Conservation (phyloP, 1,284 basidiomycete species). For the Malassezia obtusa region DNA sequence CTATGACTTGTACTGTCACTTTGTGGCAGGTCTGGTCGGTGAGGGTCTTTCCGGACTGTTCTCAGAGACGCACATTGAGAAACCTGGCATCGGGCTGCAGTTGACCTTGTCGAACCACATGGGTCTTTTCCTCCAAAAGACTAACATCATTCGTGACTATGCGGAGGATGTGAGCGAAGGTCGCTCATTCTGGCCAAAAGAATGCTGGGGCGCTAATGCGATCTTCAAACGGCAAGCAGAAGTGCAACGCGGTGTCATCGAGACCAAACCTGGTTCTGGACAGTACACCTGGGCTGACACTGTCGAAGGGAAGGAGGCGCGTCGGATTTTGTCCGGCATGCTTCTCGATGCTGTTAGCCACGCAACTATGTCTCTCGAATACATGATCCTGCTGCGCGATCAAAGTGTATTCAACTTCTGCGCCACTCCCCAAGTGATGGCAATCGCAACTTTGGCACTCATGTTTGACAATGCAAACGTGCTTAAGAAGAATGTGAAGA, state of each 20-base stretch:
- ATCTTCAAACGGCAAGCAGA: constrained; percentile 34
- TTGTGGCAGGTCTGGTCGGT: constrained; percentile 93
- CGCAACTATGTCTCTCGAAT: constrained; percentile 76
- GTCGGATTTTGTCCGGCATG: constrained; percentile 60
- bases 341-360: constrained; percentile 79
- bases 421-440: constrained; percentile 90
- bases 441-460: constrained; percentile 79
- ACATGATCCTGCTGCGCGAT: constrained; percentile 73
- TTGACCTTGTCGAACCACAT: constrained; percentile 84
- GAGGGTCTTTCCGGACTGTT: constrained; percentile 89
- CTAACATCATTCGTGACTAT: constrained; percentile 93
- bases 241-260: constrained; percentile 37
- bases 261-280: constrained; percentile 20
- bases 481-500: constrained; percentile 84
- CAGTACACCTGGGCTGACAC: constrained; percentile 24
- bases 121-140: constrained; percentile 95
- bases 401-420: constrained; percentile 95
- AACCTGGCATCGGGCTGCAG: constrained; percentile 64
- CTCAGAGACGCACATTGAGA: constrained; percentile 76
- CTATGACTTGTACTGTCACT: constrained; percentile 97
- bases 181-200: constrained; percentile 88
- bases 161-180: constrained; percentile 79
- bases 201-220: constrained; percentile 63
- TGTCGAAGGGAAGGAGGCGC: constrained; percentile 30
- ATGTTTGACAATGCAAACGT: constrained; percentile 92